These are phyloP conservation scores for Chloroidium sp. DNA, from an alignment of 163 green algal species.

Conservation along the genomic window DNA sequence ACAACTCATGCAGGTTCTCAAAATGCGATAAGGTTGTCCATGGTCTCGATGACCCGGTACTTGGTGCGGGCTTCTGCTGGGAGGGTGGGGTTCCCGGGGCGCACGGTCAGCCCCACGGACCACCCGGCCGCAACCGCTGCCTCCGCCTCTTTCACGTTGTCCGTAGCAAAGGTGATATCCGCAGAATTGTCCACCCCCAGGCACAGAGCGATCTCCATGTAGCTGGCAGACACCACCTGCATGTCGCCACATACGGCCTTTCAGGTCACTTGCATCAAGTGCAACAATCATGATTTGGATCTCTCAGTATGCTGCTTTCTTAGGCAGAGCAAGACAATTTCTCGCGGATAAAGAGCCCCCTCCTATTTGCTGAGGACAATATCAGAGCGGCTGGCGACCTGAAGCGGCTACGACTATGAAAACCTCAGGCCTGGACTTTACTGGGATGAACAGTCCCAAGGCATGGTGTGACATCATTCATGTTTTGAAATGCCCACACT, in stretches of 20 bases:
- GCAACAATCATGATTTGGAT: neutral
- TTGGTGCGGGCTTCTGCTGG: neutral
- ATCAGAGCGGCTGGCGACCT: too few species aligned
- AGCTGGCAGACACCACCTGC: constrained; percentile 49
- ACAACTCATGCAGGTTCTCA: too few species aligned
- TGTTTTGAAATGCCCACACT: neutral
- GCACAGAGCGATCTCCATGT: constrained; percentile 74
- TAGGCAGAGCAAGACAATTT: neutral
- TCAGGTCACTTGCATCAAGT: too few species aligned
- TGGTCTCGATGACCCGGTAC: neutral
- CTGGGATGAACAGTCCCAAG: neutral
- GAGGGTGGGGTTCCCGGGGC: constrained; percentile 72
- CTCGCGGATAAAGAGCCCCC: neutral
- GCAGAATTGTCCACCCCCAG: constrained; percentile 61
- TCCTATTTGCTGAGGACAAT: too few species aligned
- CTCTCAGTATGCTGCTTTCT: neutral
- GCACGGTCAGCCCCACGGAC: constrained; percentile 62
- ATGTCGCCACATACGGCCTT: neutral
- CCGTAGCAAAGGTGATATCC: constrained; percentile 79
- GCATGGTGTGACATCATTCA: neutral
- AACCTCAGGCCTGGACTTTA: neutral
- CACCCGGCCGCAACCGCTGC: constrained; percentile 71
- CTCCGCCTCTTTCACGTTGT: constrained; percentile 65
- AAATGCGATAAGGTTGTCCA: constrained; percentile 2
- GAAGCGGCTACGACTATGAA: neutral